Conservation (phyloP, 2,329 filamentous ascomycete genomes). For the Fusarium aywerte region DNA sequence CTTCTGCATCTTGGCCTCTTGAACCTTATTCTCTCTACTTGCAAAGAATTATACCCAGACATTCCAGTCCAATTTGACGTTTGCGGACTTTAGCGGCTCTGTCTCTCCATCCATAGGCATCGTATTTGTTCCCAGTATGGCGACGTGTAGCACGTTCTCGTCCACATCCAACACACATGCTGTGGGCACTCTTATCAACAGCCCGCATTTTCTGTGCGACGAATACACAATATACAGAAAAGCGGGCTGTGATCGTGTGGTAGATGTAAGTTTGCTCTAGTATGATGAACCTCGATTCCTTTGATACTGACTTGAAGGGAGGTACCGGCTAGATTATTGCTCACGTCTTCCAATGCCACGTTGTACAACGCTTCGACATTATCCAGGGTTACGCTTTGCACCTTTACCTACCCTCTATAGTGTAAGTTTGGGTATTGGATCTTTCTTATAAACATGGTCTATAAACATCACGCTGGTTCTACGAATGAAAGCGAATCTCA, state of each 20-base stretch:
- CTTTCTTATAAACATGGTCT: too few species aligned
- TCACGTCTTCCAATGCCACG: conserved; percentile 29
- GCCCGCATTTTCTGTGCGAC: conserved; percentile 16
- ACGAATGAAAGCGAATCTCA: too few species aligned
- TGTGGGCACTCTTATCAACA: too few species aligned
- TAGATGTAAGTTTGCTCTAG: conserved; percentile 27
- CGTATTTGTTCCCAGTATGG: conserved; percentile 27
- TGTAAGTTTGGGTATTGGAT: too few species aligned
- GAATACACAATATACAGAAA: conserved; percentile 30
- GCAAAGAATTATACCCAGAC: background rate
- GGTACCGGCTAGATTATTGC: conserved; percentile 16
- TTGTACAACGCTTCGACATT: conserved; percentile 17
- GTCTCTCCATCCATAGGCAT: conserved; percentile 34
- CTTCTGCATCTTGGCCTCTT: conserved; percentile 12
- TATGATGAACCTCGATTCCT: conserved; percentile 36
- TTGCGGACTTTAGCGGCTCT: conserved; percentile 35
- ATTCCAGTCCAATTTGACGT: conserved; percentile 19
- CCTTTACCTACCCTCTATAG: too few species aligned
- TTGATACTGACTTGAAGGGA: conserved; percentile 35
- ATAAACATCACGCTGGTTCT: too few species aligned
- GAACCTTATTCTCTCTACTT: background rate
- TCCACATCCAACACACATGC: conserved; percentile 18
- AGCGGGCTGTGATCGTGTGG: conserved; percentile 32
- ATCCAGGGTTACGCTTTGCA: too few species aligned
- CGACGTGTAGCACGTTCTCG: conserved; percentile 28